phyloP scores from a whole-genome alignment of 1,139 yeast genomes.

The Zygoascus sp. region DNA sequence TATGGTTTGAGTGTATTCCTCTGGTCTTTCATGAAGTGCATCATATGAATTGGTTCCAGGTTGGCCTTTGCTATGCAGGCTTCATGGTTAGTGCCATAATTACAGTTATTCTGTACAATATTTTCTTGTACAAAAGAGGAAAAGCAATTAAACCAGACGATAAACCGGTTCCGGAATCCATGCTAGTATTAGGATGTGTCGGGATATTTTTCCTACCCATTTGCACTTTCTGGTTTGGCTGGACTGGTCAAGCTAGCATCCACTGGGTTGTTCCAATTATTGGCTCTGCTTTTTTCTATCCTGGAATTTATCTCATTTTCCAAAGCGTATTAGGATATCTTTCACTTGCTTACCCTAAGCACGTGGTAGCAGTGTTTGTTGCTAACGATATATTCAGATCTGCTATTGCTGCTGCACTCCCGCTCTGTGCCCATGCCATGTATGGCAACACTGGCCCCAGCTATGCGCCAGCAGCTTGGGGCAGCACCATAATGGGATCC shows the following conservation, averaged over 20 bases:
- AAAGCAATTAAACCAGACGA: neutral
- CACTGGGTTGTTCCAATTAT: conserved; percentile 3
- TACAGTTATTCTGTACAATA: neutral
- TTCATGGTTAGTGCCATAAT: conserved; percentile 47
- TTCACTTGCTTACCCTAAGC: conserved; percentile 69
- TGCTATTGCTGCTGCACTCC: conserved; percentile 51
- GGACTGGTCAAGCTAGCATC: neutral
- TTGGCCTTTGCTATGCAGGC: conserved; percentile 43
- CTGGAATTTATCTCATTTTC: conserved; percentile 67
- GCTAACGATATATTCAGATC: conserved; percentile 49
- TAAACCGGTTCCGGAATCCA: neutral
- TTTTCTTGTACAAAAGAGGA: neutral
- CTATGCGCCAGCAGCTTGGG: conserved; percentile 53
- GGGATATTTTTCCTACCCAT: neutral
- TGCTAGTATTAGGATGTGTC: neutral
- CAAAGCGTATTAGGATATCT: conserved; percentile 71
- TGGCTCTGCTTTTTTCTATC: conserved; percentile 55
- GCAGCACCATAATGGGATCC: conserved; percentile 46
- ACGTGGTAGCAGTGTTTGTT: conserved; percentile 54
- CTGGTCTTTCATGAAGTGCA: conserved; percentile 46
- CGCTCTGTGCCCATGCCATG: conserved; percentile 49
- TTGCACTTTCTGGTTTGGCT: neutral
- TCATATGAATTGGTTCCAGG: conserved; percentile 25
- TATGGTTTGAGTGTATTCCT: conserved; percentile 76
- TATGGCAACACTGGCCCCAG: conserved; percentile 41